Evolutionary conservation across 352 stramenopile genomes (phyloP).

Genomic region (Peronospora belbahrii): DNA sequence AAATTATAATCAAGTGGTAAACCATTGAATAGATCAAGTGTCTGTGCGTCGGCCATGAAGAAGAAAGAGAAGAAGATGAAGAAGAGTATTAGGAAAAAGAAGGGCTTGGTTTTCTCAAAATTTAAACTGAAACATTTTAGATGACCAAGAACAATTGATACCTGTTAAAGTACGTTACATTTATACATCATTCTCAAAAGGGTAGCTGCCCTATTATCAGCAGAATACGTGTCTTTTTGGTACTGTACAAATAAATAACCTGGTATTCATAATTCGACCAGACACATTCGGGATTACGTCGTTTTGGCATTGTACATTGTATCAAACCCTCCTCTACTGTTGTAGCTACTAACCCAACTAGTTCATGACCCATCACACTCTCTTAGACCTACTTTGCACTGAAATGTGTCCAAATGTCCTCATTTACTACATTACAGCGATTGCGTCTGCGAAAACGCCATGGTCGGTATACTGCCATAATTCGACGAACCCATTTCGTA

Average conservation of each 20-base stretch:
- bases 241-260: neutral
- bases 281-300: neutral
- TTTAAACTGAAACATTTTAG: neutral
- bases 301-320: no score
- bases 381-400: no score
- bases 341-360: no score
- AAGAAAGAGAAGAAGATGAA: neutral
- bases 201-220: neutral
- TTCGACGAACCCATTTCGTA: conserved; percentile 19
- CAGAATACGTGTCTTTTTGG: neutral
- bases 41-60: conserved; percentile 35
- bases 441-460: conserved; percentile 24
- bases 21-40: conserved; percentile 41
- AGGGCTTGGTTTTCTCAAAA: conserved; percentile 2
- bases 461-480: conserved; percentile 15
- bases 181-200: neutral
- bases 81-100: conserved; percentile 11
- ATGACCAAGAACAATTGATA: neutral
- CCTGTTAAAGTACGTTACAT: neutral
- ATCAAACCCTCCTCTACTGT: no score
- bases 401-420: neutral
- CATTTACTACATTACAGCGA: conserved; percentile 9
- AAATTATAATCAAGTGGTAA: conserved; percentile 49
- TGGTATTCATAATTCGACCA: no score
- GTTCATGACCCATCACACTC: no score